A percentile compares a stretch with the other conserved stretches of the same genome.
These are phyloP conservation scores for Pulicaria dysenterica DNA, from an alignment of 129 eudicot genomes.

Conservation along the genomic window DNA sequence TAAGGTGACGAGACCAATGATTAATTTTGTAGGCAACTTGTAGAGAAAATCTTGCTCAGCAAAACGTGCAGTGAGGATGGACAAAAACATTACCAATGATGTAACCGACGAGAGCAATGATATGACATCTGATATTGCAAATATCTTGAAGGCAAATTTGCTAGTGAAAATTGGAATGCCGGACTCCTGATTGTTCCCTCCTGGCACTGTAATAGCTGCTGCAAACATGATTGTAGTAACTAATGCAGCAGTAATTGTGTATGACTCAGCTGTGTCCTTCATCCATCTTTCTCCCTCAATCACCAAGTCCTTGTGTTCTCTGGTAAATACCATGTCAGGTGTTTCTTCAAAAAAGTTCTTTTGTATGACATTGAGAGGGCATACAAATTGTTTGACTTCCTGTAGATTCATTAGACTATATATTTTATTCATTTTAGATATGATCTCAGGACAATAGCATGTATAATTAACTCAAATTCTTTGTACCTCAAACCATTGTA, in stretches of 20 bases:
- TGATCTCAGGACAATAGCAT: background rate
- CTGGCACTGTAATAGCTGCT: background rate
- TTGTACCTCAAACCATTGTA: slow-evolving; percentile 3
- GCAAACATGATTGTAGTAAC: background rate
- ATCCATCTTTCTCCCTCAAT: slow-evolving; percentile 7
- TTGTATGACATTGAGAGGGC: background rate
- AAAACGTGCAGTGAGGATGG: no score
- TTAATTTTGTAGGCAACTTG: no score
- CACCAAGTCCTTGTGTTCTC: background rate
- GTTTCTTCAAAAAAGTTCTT: background rate
- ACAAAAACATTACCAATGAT: no score
- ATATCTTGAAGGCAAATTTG: background rate
- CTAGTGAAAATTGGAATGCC: background rate
- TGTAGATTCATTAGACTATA: background rate
- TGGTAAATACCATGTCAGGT: slow-evolving; percentile 10
- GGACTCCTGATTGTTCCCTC: background rate
- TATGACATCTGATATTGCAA: background rate
- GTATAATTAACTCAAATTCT: background rate
- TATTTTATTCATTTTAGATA: background rate
- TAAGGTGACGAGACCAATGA: no score
- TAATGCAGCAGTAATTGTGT: slow-evolving; percentile 5
- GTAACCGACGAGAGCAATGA: background rate
- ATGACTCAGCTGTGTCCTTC: background rate
- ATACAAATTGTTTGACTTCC: slow-evolving; percentile 1
- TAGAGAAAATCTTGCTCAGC: no score